Evolutionary conservation across 2,329 filamentous ascomycete species (phyloP), one percentile per base, ranked within the genome.

Genomic region (Aspergillus quadrilineatus): DNA sequence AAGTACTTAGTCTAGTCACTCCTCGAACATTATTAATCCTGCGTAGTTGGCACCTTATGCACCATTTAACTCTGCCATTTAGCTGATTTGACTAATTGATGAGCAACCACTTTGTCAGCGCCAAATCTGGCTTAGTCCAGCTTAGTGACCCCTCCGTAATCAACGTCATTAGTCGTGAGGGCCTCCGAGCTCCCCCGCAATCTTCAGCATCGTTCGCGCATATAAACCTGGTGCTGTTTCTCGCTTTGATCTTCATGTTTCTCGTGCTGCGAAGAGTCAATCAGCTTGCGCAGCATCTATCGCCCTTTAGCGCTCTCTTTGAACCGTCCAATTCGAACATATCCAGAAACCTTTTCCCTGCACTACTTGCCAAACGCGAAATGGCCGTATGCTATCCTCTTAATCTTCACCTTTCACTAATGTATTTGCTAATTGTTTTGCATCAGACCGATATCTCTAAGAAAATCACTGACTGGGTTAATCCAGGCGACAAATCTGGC

Each of bases 391-490:
- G 67, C 29, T 51, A 42, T n/a, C 10, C 48, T 22, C 49, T 52
- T 9, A 28, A 26, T 29, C 29, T 43, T 6, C 36, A 43, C 32
- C 12, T 2, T 4, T 1, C 7, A 4, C 8, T 15, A 28, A 14
- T 30, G 22, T 34, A 34, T 5, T 2, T 26, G 32, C 34, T 58
- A 17, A 50, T 37, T 10, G 10, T 12, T 12, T n/a, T 2, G 10
- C 1, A 15, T 8, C 39, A 71, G 67, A 64, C 69, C 6, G 60
- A 59, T 32, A 67, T 63, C 49, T 63, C 73, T 41, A 67, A 66
- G 56, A 84, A 82, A 54, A 90, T 96, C 72, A 92, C 91, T 45
- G 85, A 93, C 68, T 96, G 91, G 91, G 91, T 94, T 51, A 81
- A 85, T 60, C 87, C 85, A 45, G 81, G 81, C 65, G 90, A 94